Base-by-base conservation (phyloP, 2,329 filamentous ascomycete species). In the Cladosporium sphaerospermum region DNA sequence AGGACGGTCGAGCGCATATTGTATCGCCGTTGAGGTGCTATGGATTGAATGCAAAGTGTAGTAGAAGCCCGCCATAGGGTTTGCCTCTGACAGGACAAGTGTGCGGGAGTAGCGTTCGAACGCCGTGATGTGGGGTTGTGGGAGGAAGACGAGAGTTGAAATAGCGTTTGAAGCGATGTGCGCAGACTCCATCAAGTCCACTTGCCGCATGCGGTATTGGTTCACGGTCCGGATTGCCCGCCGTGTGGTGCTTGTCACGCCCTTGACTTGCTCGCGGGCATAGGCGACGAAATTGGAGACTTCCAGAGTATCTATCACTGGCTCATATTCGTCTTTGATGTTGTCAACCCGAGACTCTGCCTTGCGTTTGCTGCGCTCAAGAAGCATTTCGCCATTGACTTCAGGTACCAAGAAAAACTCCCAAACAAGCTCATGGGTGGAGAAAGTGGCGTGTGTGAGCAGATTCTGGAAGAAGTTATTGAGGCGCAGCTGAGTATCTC, bases 341-440 rank as follows among this genome's bases (percentile, higher is more conserved):
- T 85, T 91, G 65, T 99, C 93, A 3, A 82, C 76, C 28, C 92
- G 81, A 0, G 86, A 83, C 67, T 91, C 86, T 3, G 89, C 88
- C 71, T 99, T 99, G 57, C 90, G 82, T 52, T 84, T 83, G 58
- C 88, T 95, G 46, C 93, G 83, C 68, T 95, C 86, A 50, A 88
- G 86, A 78, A 97, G 92, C 81, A 91, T 89, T 16, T 89, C 84
- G 0, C 88, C 80, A 66, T 96, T 89, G 46, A 99, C 82, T 61
- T 99, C 93, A 1, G 93, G 93, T 10, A 99, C 91, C 0, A 99
- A 79, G 71, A 99, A 96, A 72, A 99, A 99, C 64, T 99, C 93
- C 95, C 93, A 99, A 2, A 99, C 79, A 80, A 97, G 89, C 73
- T 99, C 93, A 65, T 99, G 95, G 0, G 89, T 96, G 0, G 89